phyloP scores from a whole-genome alignment of 139 green algal genomes.

The Edaphochlamys debaryana region DNA sequence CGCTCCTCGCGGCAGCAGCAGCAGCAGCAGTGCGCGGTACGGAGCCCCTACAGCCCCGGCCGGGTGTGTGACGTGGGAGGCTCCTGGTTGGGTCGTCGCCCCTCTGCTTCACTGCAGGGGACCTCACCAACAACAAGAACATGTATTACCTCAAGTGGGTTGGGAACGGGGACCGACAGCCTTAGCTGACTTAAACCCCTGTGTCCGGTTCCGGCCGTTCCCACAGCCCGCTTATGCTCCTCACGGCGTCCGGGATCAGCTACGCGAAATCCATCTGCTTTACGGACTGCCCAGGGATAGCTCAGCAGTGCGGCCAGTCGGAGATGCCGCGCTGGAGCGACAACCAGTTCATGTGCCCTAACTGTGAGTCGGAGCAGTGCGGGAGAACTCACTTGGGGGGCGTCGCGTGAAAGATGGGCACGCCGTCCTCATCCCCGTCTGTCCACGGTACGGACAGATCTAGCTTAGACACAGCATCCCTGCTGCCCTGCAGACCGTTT shows the following conservation, averaged over 20 bases:
- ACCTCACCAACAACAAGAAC: constrained; percentile 68
- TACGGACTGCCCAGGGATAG: constrained; percentile 55
- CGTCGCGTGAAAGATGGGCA: neutral
- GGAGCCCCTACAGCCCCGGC: too few species aligned
- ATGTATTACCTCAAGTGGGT: constrained; percentile 76
- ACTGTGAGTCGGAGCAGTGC: too few species aligned
- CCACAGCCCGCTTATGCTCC: constrained; percentile 62
- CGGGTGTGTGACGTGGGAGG: too few species aligned
- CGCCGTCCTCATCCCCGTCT: neutral
- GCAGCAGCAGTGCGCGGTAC: too few species aligned
- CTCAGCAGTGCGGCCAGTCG: constrained; percentile 43
- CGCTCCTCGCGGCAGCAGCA: too few species aligned
- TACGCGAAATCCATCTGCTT: constrained; percentile 74
- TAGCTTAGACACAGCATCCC: too few species aligned
- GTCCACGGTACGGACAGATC: too few species aligned
- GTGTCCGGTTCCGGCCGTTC: too few species aligned
- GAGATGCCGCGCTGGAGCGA: constrained; percentile 53
- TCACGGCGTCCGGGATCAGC: constrained; percentile 55
- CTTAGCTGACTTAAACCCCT: too few species aligned
- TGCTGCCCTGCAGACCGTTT: constrained; percentile 75
- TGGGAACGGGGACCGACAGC: too few species aligned
- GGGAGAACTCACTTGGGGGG: constrained; percentile 45
- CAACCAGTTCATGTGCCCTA: constrained; percentile 24
- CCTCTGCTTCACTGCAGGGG: too few species aligned
- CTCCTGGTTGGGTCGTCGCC: too few species aligned